phyloP scores from a whole-genome alignment of 495 filamentous ascomycete species.

The Xylaria scruposa region DNA sequence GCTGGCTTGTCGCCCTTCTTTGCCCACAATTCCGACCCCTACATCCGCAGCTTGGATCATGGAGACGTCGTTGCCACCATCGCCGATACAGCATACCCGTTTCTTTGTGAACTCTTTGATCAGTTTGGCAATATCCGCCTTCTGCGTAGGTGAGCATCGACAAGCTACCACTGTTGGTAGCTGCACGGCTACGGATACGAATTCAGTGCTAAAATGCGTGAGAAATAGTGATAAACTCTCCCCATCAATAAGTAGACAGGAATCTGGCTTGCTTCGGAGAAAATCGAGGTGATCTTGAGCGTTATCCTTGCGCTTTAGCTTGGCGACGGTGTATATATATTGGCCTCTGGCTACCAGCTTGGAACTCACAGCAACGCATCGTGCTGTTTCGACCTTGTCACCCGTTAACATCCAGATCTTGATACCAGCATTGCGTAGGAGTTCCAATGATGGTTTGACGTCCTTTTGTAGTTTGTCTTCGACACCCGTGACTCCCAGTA shows the following conservation, averaged over 20 bases:
- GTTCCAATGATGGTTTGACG: slow-evolving; percentile 92
- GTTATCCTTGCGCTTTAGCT: slow-evolving; percentile 75
- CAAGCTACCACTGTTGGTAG: slow-evolving; percentile 95
- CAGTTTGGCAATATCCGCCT: slow-evolving; percentile 88
- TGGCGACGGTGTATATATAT: slow-evolving; percentile 92
- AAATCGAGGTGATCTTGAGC: slow-evolving; percentile 88
- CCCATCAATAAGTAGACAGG: slow-evolving; percentile 92
- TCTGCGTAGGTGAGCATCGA: slow-evolving; percentile 96
- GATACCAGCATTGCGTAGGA: slow-evolving; percentile 97
- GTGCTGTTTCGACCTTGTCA: slow-evolving; percentile 97
- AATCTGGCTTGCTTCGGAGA: slow-evolving; percentile 85
- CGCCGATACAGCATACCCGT: slow-evolving; percentile 93
- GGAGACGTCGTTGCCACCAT: slow-evolving; percentile 97
- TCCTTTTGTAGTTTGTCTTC: slow-evolving; percentile 95
- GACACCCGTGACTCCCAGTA: slow-evolving; percentile 95
- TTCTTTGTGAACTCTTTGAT: slow-evolving; percentile 94
- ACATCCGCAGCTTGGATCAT: slow-evolving; percentile 99
- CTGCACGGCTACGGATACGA: slow-evolving; percentile 86
- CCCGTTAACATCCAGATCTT: slow-evolving; percentile 99
- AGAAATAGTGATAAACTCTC: slow-evolving; percentile 86
- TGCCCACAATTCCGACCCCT: slow-evolving; percentile 96
- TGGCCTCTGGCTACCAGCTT: slow-evolving; percentile 95
- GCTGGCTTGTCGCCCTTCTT: slow-evolving; percentile 93
- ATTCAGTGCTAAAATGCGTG: slow-evolving; percentile 77
- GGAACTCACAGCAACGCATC: slow-evolving; percentile 92